Conservation (phyloP, 179 eudicot genomes). For the Beta corolliflora region DNA sequence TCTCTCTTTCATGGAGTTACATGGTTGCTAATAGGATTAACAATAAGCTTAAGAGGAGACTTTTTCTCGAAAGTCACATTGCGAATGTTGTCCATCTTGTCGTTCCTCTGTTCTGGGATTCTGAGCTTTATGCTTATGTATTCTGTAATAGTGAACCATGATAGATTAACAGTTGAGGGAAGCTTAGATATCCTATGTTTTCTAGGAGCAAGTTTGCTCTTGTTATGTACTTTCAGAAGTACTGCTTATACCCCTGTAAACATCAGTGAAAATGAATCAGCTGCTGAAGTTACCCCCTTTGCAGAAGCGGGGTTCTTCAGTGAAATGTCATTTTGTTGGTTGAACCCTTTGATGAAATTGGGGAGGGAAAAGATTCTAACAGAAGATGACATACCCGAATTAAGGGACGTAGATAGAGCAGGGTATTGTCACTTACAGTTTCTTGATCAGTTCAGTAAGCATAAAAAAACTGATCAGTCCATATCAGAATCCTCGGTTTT, state of each 20-base stretch:
- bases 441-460: slow-evolving; percentile 23
- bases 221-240: no score
- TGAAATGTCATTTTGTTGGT: slow-evolving; percentile 39
- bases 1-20: slow-evolving; percentile 51
- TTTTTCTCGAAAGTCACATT: slow-evolving; percentile 35
- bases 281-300: slow-evolving; percentile 23
- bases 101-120: slow-evolving; percentile 49
- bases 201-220: slow-evolving; percentile 36
- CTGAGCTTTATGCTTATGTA: slow-evolving; percentile 40
- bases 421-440: slow-evolving; percentile 30
- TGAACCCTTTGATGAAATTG: slow-evolving; percentile 36
- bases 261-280: neutral
- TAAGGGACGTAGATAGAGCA: slow-evolving; percentile 33
- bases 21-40: slow-evolving; percentile 55
- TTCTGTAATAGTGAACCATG: slow-evolving; percentile 32
- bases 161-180: slow-evolving; percentile 23
- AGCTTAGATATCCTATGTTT: slow-evolving; percentile 31
- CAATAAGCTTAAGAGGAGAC: slow-evolving; percentile 46
- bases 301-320: slow-evolving; percentile 30
- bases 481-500: slow-evolving; percentile 26
- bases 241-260: no score
- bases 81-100: slow-evolving; percentile 46
- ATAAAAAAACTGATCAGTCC: slow-evolving; percentile 9
- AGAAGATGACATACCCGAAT: slow-evolving; percentile 35
- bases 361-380: slow-evolving; percentile 35